Percentiles rank a stretch among this genome's conserved stretches.
Conservation (phyloP, 2,329 filamentous ascomycete species). For the Neopestalotiopsis sp. region DNA sequence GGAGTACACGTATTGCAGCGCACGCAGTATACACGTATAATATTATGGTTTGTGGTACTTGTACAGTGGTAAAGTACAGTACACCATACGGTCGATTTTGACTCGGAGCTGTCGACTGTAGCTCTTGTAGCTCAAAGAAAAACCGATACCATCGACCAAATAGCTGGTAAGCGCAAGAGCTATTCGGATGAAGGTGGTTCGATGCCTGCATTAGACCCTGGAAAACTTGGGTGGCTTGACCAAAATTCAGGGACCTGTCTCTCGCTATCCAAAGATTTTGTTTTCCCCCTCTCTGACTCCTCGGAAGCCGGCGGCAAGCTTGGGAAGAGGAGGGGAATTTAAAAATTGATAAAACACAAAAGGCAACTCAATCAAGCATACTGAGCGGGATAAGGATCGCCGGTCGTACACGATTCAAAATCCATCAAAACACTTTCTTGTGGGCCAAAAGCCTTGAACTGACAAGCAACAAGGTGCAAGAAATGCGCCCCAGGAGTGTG, state of each 20-base stretch:
- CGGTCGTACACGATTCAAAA: not conserved
- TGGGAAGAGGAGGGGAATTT: not conserved
- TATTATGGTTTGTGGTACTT: no score
- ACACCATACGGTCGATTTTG: no score
- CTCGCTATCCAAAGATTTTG: no score
- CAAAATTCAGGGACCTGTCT: not conserved
- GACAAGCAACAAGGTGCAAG: not conserved
- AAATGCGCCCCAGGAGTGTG: not conserved
- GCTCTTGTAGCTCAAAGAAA: not conserved
- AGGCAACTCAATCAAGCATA: not conserved
- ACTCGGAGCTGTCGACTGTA: no score
- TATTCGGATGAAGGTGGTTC: not conserved
- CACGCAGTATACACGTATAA: no score
- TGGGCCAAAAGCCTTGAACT: not conserved
- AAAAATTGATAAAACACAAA: not conserved
- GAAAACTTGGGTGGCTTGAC: not conserved
- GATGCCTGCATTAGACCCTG: constrained; percentile 7
- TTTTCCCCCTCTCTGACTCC: no score
- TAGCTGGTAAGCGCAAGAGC: constrained; percentile 4
- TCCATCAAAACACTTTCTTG: not conserved
- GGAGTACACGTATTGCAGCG: no score
- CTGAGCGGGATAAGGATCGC: not conserved
- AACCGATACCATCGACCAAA: not conserved
- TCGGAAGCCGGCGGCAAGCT: no score
- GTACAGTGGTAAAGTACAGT: no score